A percentile compares a stretch with the other conserved stretches of the same genome.
Evolutionary conservation across 768 basidiomycete species (phyloP).

Genomic region (Daedalea quercina): DNA sequence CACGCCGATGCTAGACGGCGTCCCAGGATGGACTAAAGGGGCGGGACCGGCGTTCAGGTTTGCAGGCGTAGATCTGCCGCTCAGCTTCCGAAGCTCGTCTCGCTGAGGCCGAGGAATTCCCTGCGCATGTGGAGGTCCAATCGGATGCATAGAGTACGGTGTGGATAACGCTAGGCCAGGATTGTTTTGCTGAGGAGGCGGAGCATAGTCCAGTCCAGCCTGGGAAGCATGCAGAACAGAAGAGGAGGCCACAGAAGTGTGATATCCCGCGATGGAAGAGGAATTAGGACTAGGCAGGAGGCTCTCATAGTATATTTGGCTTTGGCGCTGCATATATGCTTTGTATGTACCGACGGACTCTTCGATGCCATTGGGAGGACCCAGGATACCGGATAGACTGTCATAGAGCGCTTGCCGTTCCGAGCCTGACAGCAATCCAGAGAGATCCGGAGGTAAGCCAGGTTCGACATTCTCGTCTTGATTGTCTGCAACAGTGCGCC

Average conservation of each 20-base stretch:
- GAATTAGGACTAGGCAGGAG: constrained; percentile 17
- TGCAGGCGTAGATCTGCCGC: no score
- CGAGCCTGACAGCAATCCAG: constrained; percentile 30
- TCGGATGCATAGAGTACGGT: not conserved
- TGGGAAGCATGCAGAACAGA: not conserved
- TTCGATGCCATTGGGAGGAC: constrained; percentile 37
- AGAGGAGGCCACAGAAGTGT: not conserved
- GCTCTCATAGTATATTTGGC: constrained; percentile 40
- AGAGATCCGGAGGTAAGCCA: constrained; percentile 20
- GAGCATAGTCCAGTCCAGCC: constrained; percentile 1
- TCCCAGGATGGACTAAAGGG: no score
- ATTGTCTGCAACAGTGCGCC: not conserved
- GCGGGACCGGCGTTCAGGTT: no score
- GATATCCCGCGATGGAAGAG: constrained; percentile 7
- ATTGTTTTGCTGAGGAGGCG: not conserved
- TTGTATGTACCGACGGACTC: constrained; percentile 48
- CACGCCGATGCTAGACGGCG: not conserved
- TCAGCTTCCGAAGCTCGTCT: no score
- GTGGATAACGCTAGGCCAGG: not conserved
- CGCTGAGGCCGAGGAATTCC: no score
- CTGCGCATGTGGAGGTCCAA: no score
- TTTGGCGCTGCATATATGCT: constrained; percentile 42
- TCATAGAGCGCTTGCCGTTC: constrained; percentile 49
- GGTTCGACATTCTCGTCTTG: constrained; percentile 3
- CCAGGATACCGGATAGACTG: constrained; percentile 42